These are phyloP conservation scores for Pythium pectinolyticum DNA, from an alignment of 352 stramenopile genomes.

Conservation along the genomic window DNA sequence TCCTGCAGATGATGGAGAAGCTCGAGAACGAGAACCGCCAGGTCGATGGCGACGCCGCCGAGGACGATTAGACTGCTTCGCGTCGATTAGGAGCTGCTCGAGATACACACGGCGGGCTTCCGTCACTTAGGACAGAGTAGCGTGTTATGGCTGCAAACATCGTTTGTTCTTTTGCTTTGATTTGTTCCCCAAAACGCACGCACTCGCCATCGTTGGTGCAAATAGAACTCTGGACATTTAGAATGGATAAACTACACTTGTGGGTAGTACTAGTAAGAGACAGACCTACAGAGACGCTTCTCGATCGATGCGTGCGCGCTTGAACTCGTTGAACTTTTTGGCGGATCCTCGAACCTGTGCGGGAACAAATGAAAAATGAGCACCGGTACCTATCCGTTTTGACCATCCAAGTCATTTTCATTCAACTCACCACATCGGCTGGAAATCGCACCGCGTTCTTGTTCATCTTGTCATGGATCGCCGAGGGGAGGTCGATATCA, in stretches of 20 bases:
- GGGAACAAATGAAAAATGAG: background rate
- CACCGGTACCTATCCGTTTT: background rate
- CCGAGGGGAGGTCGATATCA: conserved; percentile 85
- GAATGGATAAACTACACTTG: background rate
- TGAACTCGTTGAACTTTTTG: conserved; percentile 85
- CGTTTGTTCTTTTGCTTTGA: conserved; percentile 4
- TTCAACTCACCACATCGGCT: conserved; percentile 33
- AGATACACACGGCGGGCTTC: background rate
- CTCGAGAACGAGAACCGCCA: conserved; percentile 98
- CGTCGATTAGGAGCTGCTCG: conserved; percentile 18
- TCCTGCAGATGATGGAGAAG: conserved; percentile 99
- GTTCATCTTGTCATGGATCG: conserved; percentile 92
- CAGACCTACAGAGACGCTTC: conserved; percentile 49
- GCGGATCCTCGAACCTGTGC: conserved; percentile 57
- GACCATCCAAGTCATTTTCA: background rate
- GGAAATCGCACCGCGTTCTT: conserved; percentile 90
- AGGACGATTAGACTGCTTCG: conserved; percentile 74
- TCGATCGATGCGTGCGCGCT: conserved; percentile 54
- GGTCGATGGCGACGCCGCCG: conserved; percentile 97
- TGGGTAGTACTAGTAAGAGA: background rate
- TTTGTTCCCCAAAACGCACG: too few species aligned
- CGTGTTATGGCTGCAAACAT: conserved; percentile 11
- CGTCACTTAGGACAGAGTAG: conserved; percentile 18
- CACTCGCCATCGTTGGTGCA: too few species aligned
- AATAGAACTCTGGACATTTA: background rate